phyloP scores from a whole-genome alignment of 345 rosid species.

The Hibiscus tridactylites region DNA sequence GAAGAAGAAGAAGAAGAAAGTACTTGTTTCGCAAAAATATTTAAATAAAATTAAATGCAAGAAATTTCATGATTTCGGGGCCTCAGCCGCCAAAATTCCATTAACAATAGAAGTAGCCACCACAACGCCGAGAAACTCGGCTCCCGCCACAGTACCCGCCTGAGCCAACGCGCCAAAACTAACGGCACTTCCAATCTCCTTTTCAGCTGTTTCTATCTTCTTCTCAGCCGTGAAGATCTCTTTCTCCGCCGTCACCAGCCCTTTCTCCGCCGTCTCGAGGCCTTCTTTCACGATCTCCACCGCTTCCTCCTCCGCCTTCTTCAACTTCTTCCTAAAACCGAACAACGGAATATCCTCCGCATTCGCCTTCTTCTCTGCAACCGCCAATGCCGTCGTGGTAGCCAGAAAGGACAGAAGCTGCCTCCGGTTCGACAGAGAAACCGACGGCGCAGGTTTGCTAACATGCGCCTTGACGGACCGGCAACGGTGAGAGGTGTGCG shows the following conservation, averaged over 20 bases:
- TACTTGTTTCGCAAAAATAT: neutral
- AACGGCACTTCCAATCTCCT: constrained; percentile 31
- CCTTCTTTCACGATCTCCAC: constrained; percentile 61
- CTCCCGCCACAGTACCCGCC: constrained; percentile 70
- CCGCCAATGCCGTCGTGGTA: constrained; percentile 34
- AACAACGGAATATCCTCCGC: constrained; percentile 67
- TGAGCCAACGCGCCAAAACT: constrained; percentile 65
- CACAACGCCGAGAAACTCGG: constrained; percentile 60
- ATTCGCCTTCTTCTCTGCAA: constrained; percentile 28
- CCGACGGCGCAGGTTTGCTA: constrained; percentile 18
- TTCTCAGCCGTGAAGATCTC: constrained; percentile 40
- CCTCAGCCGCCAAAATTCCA: constrained; percentile 72
- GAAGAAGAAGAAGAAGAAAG: too few species aligned
- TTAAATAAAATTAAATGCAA: neutral
- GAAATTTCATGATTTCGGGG: constrained; percentile 25
- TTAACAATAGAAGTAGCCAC: constrained; percentile 69
- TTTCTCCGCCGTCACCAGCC: constrained; percentile 44
- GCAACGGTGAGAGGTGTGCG: constrained; percentile 18
- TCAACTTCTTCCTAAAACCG: constrained; percentile 69
- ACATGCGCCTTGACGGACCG: constrained; percentile 23
- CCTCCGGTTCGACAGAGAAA: constrained; percentile 38
- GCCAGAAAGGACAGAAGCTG: constrained; percentile 46
- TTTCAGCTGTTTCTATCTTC: constrained; percentile 37
- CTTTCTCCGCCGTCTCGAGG: constrained; percentile 39
- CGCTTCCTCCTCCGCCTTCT: constrained; percentile 63